A percentile compares a stretch with the other conserved stretches of the same genome.
Conservation (phyloP, 177 flowering plant species). For the Vitis hybrid region DNA sequence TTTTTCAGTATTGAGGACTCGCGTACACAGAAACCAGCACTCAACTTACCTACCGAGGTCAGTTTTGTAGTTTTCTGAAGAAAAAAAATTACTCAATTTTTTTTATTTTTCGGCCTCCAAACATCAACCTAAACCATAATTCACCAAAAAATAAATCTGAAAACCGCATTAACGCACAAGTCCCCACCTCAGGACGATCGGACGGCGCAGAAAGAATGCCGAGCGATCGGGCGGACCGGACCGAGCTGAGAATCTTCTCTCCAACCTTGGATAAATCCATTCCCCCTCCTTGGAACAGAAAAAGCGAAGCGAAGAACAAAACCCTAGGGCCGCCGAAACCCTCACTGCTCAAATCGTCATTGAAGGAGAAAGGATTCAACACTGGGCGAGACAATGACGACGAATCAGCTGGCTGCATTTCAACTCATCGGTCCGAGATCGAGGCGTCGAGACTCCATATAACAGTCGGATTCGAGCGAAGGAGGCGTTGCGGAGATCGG, state of each 20-base stretch:
- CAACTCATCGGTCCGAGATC: constrained; percentile 28
- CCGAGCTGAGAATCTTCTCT: constrained; percentile 90
- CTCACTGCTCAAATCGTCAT: constrained; percentile 48
- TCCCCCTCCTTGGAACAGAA: constrained; percentile 63
- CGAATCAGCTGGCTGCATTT: constrained; percentile 52
- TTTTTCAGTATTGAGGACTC: too few species aligned
- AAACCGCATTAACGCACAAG: not conserved
- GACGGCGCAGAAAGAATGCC: constrained; percentile 73
- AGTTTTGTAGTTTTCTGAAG: too few species aligned
- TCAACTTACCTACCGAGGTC: too few species aligned
- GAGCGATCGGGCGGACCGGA: constrained; percentile 88
- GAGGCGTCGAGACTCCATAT: constrained; percentile 11
- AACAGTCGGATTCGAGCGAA: constrained; percentile 6
- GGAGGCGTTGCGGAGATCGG: too few species aligned
- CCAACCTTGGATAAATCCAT: constrained; percentile 98
- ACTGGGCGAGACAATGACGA: constrained; percentile 29
- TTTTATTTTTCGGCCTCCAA: too few species aligned
- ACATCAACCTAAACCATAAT: too few species aligned
- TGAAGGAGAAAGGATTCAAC: constrained; percentile 35
- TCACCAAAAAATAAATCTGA: not conserved
- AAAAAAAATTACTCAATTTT: too few species aligned
- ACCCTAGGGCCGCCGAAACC: constrained; percentile 62
- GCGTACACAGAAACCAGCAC: too few species aligned
- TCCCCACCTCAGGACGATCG: constrained; percentile 88
- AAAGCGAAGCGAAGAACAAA: constrained; percentile 59